A percentile compares a stretch with the other conserved stretches of the same genome.
Conservation (phyloP, 495 filamentous ascomycete species). For the Penicillium flavigenum region DNA sequence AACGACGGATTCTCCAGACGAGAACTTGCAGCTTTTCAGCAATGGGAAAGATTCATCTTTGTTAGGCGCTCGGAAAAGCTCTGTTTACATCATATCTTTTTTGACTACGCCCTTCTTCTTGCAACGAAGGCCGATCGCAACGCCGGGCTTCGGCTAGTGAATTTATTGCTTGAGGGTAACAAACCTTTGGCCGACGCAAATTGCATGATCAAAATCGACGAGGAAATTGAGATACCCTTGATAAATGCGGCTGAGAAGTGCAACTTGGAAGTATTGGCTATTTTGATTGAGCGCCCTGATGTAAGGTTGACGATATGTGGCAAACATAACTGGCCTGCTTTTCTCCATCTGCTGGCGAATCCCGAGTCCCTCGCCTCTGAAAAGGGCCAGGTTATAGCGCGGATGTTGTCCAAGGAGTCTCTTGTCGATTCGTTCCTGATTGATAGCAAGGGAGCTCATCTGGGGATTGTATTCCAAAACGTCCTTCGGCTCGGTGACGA, state of each 20-base stretch:
- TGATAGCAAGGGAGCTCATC: neutral
- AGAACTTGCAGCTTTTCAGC: neutral
- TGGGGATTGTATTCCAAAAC: neutral
- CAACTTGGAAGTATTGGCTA: neutral
- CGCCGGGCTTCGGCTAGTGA: conserved; percentile 1
- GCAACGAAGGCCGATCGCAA: conserved; percentile 1
- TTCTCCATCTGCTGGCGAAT: conserved; percentile 4
- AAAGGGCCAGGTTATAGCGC: neutral
- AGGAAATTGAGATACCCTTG: neutral
- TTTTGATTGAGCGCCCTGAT: neutral
- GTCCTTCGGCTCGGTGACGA: neutral
- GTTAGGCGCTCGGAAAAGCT: neutral
- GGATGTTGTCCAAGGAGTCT: neutral
- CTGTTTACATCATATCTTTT: neutral
- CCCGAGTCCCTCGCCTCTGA: neutral
- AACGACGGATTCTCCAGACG: neutral
- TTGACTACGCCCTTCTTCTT: conserved; percentile 3
- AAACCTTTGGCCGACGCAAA: conserved; percentile 1
- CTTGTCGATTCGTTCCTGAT: neutral
- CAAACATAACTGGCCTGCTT: conserved; percentile 1
- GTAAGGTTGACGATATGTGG: neutral
- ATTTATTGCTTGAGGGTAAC: neutral
- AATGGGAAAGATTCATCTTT: conserved; percentile 4
- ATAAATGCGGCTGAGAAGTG: neutral
- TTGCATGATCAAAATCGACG: neutral